Percentiles rank a stretch among this genome's conserved stretches.
Conservation (phyloP, 2,329 filamentous ascomycete genomes). For the Mycogone perniciosa region DNA sequence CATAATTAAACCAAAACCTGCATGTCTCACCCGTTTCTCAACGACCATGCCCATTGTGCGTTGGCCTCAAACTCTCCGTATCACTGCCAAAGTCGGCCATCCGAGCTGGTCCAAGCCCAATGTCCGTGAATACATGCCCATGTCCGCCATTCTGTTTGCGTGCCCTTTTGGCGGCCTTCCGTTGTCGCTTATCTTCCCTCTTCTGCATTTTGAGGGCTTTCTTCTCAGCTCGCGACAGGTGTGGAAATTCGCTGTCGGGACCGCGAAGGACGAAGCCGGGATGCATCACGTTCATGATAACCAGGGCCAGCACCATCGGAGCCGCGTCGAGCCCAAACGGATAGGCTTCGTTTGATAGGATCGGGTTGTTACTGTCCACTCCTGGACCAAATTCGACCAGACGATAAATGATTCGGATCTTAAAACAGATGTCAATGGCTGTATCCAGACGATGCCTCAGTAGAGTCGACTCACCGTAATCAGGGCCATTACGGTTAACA, state of each 20-base stretch:
- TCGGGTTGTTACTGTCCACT: constrained; percentile 33
- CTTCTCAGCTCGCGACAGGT: constrained; percentile 34
- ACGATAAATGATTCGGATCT: constrained; percentile 55
- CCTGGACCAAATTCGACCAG: constrained; percentile 49
- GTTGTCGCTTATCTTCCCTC: constrained; percentile 23
- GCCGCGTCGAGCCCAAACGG: constrained; percentile 45
- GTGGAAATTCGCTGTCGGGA: constrained; percentile 35
- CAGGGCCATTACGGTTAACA: constrained; percentile 28
- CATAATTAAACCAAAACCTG: not conserved
- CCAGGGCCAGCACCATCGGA: constrained; percentile 46
- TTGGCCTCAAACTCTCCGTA: constrained; percentile 7
- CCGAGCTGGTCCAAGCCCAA: not conserved
- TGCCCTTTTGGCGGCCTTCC: constrained; percentile 19
- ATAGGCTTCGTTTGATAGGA: constrained; percentile 44
- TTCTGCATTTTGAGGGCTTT: constrained; percentile 35
- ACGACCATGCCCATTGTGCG: not conserved
- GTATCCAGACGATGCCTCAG: not conserved
- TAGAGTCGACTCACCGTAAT: constrained; percentile 27
- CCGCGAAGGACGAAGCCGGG: constrained; percentile 39
- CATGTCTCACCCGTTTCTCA: no score
- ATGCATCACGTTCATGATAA: constrained; percentile 37
- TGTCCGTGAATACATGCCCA: constrained; percentile 11
- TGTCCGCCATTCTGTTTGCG: constrained; percentile 13
- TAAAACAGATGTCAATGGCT: not conserved
- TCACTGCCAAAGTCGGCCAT: constrained; percentile 16